A percentile compares a stretch with the other conserved stretches of the same genome.
phyloP scores from a whole-genome alignment of 148 eudicot species.

The Silene uniflora region DNA sequence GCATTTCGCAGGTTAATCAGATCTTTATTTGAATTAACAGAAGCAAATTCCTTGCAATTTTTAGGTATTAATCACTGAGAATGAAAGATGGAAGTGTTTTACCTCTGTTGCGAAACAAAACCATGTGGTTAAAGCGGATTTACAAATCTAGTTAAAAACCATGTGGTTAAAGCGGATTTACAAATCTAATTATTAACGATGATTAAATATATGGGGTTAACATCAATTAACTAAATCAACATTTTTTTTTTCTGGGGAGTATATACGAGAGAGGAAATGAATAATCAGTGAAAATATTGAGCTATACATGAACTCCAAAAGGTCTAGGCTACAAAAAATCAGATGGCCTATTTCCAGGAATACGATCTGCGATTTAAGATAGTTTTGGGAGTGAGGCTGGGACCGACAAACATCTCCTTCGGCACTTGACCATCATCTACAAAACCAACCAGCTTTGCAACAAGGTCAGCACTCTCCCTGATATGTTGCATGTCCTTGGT shows the following conservation, averaged over 20 bases:
- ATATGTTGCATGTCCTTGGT: conserved; percentile 60
- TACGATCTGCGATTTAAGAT: conserved; percentile 36
- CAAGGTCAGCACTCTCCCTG: conserved; percentile 67
- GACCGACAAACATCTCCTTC: conserved; percentile 87
- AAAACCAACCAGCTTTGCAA: conserved; percentile 73
- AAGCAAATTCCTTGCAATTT: too few species aligned
- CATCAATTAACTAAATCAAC: neutral
- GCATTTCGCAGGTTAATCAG: too few species aligned
- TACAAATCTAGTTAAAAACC: too few species aligned
- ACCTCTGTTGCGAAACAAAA: too few species aligned
- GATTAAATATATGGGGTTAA: neutral
- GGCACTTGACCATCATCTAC: conserved; percentile 50
- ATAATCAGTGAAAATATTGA: too few species aligned
- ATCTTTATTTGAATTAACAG: too few species aligned
- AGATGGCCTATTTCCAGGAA: conserved; percentile 44
- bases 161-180: too few species aligned
- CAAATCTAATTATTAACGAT: neutral
- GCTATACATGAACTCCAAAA: neutral
- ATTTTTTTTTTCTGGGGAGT: neutral
- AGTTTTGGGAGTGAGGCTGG: conserved; percentile 43
- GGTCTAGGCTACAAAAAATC: conserved; percentile 11
- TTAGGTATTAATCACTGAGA: too few species aligned
- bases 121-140: too few species aligned
- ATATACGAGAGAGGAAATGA: neutral
- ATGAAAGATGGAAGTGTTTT: too few species aligned